Evolutionary conservation across 371 early-diverging fungal genomes (phyloP).

Genomic region (Mortierella sp.): DNA sequence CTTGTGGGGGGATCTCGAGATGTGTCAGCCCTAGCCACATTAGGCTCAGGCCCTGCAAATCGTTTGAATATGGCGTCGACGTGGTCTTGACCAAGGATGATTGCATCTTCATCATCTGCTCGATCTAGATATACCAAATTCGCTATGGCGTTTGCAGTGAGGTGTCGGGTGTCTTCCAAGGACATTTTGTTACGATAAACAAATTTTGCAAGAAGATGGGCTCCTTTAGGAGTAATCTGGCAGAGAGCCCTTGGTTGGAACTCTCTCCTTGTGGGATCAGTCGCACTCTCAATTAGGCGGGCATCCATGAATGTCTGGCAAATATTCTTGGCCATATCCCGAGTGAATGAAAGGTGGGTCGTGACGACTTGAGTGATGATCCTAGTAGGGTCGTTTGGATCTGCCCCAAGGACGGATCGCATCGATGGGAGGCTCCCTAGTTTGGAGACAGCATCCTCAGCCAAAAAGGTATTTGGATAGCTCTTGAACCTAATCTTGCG

Average conservation of each 20-base stretch:
- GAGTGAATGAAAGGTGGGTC: slow-evolving; percentile 70
- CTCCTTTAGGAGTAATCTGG: slow-evolving; percentile 72
- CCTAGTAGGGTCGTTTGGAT: slow-evolving; percentile 70
- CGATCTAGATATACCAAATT: slow-evolving; percentile 49
- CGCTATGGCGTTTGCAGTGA: slow-evolving; percentile 37
- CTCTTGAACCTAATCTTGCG: slow-evolving; percentile 68
- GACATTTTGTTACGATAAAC: slow-evolving; percentile 48
- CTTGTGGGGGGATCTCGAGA: neutral
- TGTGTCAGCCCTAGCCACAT: slow-evolving; percentile 6
- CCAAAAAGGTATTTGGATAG: slow-evolving; percentile 70
- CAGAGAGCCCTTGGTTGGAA: slow-evolving; percentile 69
- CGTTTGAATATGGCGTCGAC: slow-evolving; percentile 54
- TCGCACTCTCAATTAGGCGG: slow-evolving; percentile 66
- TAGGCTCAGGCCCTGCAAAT: slow-evolving; percentile 56
- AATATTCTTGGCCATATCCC: slow-evolving; percentile 74
- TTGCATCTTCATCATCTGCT: slow-evolving; percentile 51
- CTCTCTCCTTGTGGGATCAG: slow-evolving; percentile 63
- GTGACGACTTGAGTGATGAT: slow-evolving; percentile 69
- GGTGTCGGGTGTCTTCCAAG: slow-evolving; percentile 37
- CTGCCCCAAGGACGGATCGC: slow-evolving; percentile 65
- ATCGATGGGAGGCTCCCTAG: slow-evolving; percentile 67
- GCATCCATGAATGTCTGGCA: slow-evolving; percentile 75
- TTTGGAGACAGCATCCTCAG: slow-evolving; percentile 70
- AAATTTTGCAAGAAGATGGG: slow-evolving; percentile 65
- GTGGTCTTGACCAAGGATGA: slow-evolving; percentile 34